Base-by-base conservation (phyloP, 306 rosid genomes). In the Potentilla sterilis region DNA sequence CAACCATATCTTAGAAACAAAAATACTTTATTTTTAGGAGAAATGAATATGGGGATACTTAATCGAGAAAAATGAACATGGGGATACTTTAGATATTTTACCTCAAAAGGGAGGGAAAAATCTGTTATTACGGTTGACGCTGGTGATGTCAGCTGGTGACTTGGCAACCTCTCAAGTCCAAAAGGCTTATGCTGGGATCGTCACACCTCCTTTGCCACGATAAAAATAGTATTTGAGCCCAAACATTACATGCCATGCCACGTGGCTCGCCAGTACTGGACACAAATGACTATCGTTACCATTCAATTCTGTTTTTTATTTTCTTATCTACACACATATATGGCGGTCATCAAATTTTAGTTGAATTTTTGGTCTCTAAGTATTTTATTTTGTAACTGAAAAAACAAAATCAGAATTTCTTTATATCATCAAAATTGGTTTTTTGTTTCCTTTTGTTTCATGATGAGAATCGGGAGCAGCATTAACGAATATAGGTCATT, bases 161-260 rank as follows among this genome's bases (percentile, higher is more conserved):
- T 73, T 58, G 77, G 68, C 67, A 22, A 38, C 12, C 75, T 70
- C 14, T 34, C 1, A 13, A 0, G 59, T 16, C 41, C 5, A 62
- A 76, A 62, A 4, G 8, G 82, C 21, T 41, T 71, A 14, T 14
- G 28, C 43, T 66, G 73, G 81, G 74, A 79, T 80, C 69, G 16
- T 2, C 54, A 2, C 35, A 59, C 69, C 40, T 67, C 69, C 40
- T 2, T 4, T 3, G 11, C 59, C 69, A 5, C 19, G 52, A 16
- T 62, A 80, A 79, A 72, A 75, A 19, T 72, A 28, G 1, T 24
- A 4, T 57, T 51, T 55, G 44, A 61, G 49, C 64, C 80, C 83
- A 78, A 67, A 12, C 52, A 70, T 18, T 35, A 4, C 7, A 8
- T 28, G 85, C 83, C 7, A 8, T 28, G 85, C 83, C 89, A 89